These are phyloP conservation scores for Tuber melanosporum DNA, from an alignment of 495 filamentous ascomycete species.

Conservation along the genomic window DNA sequence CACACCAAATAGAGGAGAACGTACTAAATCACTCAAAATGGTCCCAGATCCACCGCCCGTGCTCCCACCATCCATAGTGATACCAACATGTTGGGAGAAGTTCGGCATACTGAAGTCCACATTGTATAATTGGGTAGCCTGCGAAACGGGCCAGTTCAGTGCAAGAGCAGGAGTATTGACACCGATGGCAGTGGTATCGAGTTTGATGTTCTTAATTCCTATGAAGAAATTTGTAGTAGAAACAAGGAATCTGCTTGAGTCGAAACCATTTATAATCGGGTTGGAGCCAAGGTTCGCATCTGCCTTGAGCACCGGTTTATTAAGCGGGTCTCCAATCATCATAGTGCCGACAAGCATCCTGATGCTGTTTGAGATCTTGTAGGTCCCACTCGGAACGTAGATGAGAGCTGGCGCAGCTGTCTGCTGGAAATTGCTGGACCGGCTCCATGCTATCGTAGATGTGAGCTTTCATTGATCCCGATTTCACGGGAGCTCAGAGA, in stretches of 20 bases:
- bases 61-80: conserved; percentile 67
- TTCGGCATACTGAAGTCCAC: conserved; percentile 65
- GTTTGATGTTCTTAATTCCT: conserved; percentile 68
- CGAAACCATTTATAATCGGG: conserved; percentile 51
- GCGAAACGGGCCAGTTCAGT: conserved; percentile 74
- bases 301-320: conserved; percentile 60
- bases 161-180: conserved; percentile 50
- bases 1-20: conserved; percentile 39
- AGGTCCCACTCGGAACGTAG: conserved; percentile 61
- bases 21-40: conserved; percentile 44
- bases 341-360: conserved; percentile 56
- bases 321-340: conserved; percentile 61
- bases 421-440: conserved; percentile 44
- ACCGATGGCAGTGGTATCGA: conserved; percentile 63
- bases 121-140: conserved; percentile 73
- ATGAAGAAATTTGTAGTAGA: conserved; percentile 71
- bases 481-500: conserved; percentile 11
- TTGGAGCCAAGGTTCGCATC: conserved; percentile 46
- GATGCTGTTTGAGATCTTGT: conserved; percentile 54
- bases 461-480: conserved; percentile 44
- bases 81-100: conserved; percentile 55
- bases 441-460: conserved; percentile 37
- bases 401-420: conserved; percentile 57
- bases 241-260: conserved; percentile 61
- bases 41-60: conserved; percentile 50